These are phyloP conservation scores for Naumovozyma castellii DNA, from an alignment of 805 yeast genomes.

Conservation along the genomic window DNA sequence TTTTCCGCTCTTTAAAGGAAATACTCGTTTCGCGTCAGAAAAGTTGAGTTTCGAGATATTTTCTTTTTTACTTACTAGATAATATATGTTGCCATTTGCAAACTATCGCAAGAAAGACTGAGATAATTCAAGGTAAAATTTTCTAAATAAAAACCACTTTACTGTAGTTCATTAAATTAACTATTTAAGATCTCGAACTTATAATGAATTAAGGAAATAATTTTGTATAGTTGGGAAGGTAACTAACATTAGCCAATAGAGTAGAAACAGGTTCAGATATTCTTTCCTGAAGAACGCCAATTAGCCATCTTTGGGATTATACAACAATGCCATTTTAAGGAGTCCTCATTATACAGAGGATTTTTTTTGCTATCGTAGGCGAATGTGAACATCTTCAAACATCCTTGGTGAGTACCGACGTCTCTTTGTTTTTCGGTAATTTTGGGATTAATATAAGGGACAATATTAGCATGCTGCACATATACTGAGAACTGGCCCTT, in stretches of 20 bases:
- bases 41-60: too few relatives aligned
- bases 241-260: too few relatives aligned
- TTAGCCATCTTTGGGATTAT: conserved; percentile 7
- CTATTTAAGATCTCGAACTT: too few relatives aligned
- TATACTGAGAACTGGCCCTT: conserved; percentile 69
- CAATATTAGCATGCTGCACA: conserved; percentile 46
- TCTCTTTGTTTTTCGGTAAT: neutral
- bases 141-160: too few relatives aligned
- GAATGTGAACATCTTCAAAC: conserved; percentile 1
- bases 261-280: too few relatives aligned
- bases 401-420: neutral
- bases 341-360: conserved; percentile 6
- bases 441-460: conserved; percentile 43
- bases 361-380: conserved; percentile 2
- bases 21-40: neutral
- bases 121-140: too few relatives aligned
- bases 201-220: too few relatives aligned
- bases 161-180: too few relatives aligned
- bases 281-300: neutral
- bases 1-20: neutral
- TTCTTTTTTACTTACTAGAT: too few relatives aligned
- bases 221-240: too few relatives aligned
- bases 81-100: too few relatives aligned
- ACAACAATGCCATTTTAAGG: conserved; percentile 15
- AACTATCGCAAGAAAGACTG: too few relatives aligned